Evolutionary conservation across 108 stramenopile species (phyloP).

Genomic region (Nitzschia putrida): DNA sequence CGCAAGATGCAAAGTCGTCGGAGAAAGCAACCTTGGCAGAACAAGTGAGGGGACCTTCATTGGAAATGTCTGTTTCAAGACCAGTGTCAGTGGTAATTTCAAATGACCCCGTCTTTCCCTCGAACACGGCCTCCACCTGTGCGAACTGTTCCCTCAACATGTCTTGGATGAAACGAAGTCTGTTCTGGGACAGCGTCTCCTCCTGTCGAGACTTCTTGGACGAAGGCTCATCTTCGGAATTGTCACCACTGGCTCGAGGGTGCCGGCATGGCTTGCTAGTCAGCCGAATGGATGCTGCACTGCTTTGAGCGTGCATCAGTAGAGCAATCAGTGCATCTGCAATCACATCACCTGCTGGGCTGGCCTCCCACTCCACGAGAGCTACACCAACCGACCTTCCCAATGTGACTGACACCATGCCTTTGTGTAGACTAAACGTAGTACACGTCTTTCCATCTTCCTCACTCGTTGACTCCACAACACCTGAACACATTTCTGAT

Average conservation of each 20-base stretch:
- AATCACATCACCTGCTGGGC: slow-evolving; percentile 88
- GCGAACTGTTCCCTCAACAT: slow-evolving; percentile 77
- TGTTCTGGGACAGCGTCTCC: slow-evolving; percentile 35
- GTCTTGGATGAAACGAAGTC: slow-evolving; percentile 54
- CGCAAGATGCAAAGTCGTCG: slow-evolving; percentile 37
- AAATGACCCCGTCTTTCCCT: slow-evolving; percentile 67
- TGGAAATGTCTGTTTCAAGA: slow-evolving; percentile 28
- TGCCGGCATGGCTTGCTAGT: slow-evolving; percentile 86
- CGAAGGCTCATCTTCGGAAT: slow-evolving; percentile 26
- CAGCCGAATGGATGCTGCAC: slow-evolving; percentile 83
- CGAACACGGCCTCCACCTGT: slow-evolving; percentile 76
- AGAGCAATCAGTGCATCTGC: slow-evolving; percentile 92
- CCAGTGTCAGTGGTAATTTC: slow-evolving; percentile 75
- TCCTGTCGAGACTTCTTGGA: slow-evolving; percentile 39
- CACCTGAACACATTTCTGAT: slow-evolving; percentile 78
- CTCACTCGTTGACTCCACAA: slow-evolving; percentile 48
- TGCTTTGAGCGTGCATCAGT: slow-evolving; percentile 89
- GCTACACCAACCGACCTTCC: slow-evolving; percentile 68
- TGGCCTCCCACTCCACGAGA: slow-evolving; percentile 87
- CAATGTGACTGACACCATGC: slow-evolving; percentile 63
- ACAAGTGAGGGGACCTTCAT: slow-evolving; percentile 55
- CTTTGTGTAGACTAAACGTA: slow-evolving; percentile 67
- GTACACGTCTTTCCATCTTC: slow-evolving; percentile 39
- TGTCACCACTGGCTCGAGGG: slow-evolving; percentile 29
- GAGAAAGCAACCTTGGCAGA: slow-evolving; percentile 70